Evolutionary conservation across 805 yeast genomes (phyloP).

Genomic region (Saccharomyces kudriavzevii): DNA sequence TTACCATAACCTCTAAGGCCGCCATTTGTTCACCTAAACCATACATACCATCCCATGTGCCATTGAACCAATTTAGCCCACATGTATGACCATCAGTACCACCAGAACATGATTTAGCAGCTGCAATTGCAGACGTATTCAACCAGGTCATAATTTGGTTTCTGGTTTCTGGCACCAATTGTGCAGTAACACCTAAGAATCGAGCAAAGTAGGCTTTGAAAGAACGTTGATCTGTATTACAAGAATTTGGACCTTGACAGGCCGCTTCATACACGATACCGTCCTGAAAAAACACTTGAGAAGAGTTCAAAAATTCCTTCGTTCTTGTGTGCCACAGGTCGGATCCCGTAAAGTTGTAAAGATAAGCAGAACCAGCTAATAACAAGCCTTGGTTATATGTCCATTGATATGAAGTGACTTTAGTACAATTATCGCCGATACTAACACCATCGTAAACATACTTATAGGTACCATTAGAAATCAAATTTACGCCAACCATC

Average conservation of each 20-base stretch:
- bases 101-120: slow-evolving; percentile 78
- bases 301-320: slow-evolving; percentile 44
- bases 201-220: slow-evolving; percentile 80
- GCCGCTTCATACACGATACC: slow-evolving; percentile 72
- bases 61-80: slow-evolving; percentile 68
- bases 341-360: slow-evolving; percentile 66
- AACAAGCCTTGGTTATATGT: slow-evolving; percentile 78
- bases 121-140: slow-evolving; percentile 53
- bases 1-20: slow-evolving; percentile 61
- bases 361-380: slow-evolving; percentile 70
- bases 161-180: slow-evolving; percentile 51
- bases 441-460: slow-evolving; percentile 64
- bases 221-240: slow-evolving; percentile 86
- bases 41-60: slow-evolving; percentile 62
- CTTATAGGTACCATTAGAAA: slow-evolving; percentile 32
- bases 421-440: slow-evolving; percentile 51
- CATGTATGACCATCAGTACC: slow-evolving; percentile 85
- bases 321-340: slow-evolving; percentile 61
- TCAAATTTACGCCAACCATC: slow-evolving; percentile 49
- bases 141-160: slow-evolving; percentile 29
- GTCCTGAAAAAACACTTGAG: slow-evolving; percentile 47
- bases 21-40: slow-evolving; percentile 91
- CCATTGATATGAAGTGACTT: slow-evolving; percentile 61
- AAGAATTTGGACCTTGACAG: slow-evolving; percentile 56
- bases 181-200: slow-evolving; percentile 65